Conservation (phyloP, 495 filamentous ascomycete genomes). For the Aspergillus baeticus region DNA sequence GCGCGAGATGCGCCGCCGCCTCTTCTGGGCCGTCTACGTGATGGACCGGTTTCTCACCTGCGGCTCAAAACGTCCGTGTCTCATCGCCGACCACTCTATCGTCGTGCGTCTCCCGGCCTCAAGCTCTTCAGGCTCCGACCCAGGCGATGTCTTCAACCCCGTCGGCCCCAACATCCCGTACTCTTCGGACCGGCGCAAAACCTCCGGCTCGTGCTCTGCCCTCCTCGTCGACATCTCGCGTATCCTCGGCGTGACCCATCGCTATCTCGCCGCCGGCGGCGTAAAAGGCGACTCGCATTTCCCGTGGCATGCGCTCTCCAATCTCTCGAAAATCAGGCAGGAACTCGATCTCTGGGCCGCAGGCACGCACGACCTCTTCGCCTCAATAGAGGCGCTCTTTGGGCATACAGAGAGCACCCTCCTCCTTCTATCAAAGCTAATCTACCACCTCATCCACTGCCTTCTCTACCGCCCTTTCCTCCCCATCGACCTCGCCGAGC, state of each 20-base stretch:
- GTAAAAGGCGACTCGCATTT: constrained; percentile 88
- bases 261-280: constrained; percentile 79
- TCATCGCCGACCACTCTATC: constrained; percentile 73
- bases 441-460: constrained; percentile 83
- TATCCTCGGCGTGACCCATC: constrained; percentile 78
- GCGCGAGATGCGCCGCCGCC: constrained; percentile 66
- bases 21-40: constrained; percentile 85
- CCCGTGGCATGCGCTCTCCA: constrained; percentile 83
- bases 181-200: constrained; percentile 62
- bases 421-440: constrained; percentile 75
- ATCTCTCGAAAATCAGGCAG: constrained; percentile 79
- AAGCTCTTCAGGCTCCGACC: constrained; percentile 49
- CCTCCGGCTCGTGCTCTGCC: constrained; percentile 67
- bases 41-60: constrained; percentile 78
- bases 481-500: constrained; percentile 75
- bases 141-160: constrained; percentile 70
- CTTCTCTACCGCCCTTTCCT: constrained; percentile 83
- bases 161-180: constrained; percentile 70
- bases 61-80: constrained; percentile 73
- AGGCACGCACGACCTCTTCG: constrained; percentile 75
- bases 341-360: constrained; percentile 83
- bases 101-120: constrained; percentile 66
- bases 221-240: constrained; percentile 81
- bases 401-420: constrained; percentile 74
- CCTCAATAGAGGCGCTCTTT: constrained; percentile 70